phyloP scores from a whole-genome alignment of 75 land plant species.

The Cupressus sempervirens region DNA sequence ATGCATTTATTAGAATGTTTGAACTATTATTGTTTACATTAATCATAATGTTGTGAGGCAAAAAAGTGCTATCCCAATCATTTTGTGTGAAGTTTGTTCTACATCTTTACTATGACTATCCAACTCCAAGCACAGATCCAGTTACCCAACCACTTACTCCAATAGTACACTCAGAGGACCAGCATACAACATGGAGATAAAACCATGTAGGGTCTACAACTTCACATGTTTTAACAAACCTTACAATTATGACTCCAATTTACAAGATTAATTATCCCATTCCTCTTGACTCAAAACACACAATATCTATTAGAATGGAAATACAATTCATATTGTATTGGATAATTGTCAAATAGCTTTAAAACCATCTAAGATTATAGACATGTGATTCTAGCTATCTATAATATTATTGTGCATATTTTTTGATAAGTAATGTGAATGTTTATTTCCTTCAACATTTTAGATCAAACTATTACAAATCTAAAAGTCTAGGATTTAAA shows the following conservation, averaged over 20 bases:
- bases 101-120: conserved; percentile 28
- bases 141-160: conserved; percentile 79
- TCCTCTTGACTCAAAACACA: conserved; percentile 36
- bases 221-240: conserved; percentile 51
- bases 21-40: background rate
- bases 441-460: too few relatives aligned
- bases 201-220: conserved; percentile 63
- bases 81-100: conserved; percentile 29
- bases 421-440: too few relatives aligned
- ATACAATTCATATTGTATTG: background rate
- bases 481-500: too few relatives aligned
- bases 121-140: conserved; percentile 64
- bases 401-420: too few relatives aligned
- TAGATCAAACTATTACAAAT: too few relatives aligned
- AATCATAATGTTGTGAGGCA: conserved; percentile 68
- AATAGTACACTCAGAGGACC: conserved; percentile 46
- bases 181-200: conserved; percentile 67
- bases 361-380: too few relatives aligned
- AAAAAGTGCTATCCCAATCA: conserved; percentile 65
- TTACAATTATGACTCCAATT: conserved; percentile 58
- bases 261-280: conserved; percentile 60
- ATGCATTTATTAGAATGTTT: too few relatives aligned
- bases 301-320: background rate
- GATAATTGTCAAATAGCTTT: too few relatives aligned
- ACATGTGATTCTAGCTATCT: too few relatives aligned